Evolutionary conservation across 306 rosid species (phyloP).

Genomic region (Vachellia pachyceras): DNA sequence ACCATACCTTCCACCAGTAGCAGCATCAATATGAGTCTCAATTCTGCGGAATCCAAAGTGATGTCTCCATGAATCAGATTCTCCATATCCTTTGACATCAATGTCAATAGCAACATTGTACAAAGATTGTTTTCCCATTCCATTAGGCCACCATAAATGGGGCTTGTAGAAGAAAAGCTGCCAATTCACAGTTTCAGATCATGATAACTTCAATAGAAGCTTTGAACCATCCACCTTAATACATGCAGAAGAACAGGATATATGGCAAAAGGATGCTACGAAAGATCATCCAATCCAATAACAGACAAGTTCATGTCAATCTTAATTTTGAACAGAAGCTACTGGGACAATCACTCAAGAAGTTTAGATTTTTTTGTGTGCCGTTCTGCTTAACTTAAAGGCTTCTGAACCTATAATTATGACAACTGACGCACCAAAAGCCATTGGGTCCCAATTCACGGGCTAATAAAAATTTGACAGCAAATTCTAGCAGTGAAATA

Average conservation of each 20-base stretch:
- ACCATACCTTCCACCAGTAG: slow-evolving; percentile 88
- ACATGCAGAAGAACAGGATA: slow-evolving; percentile 26
- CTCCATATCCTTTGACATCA: slow-evolving; percentile 81
- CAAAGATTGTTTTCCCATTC: slow-evolving; percentile 94
- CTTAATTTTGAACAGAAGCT: background rate
- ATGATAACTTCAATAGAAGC: too few species aligned
- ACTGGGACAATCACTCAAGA: slow-evolving; percentile 4
- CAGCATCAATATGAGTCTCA: slow-evolving; percentile 76
- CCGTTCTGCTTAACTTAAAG: slow-evolving; percentile 17
- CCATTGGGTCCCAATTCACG: slow-evolving; percentile 18
- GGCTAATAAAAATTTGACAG: slow-evolving; percentile 2
- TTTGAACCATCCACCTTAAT: slow-evolving; percentile 26
- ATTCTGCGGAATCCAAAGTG: slow-evolving; percentile 92
- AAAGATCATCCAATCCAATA: slow-evolving; percentile 32
- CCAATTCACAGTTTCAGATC: slow-evolving; percentile 38
- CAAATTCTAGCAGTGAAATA: slow-evolving; percentile 4
- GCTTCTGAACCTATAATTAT: slow-evolving; percentile 15
- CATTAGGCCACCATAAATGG: slow-evolving; percentile 98
- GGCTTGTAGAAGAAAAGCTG: slow-evolving; percentile 95
- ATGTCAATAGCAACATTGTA: slow-evolving; percentile 68
- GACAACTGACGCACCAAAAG: background rate
- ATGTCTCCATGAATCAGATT: slow-evolving; percentile 90
- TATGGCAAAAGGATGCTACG: slow-evolving; percentile 35
- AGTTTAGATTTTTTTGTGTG: background rate
- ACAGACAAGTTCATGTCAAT: background rate